These are phyloP conservation scores for Physcomitrium patens DNA, from an alignment of 225 moss, liverwort and hornwort species.

Conservation along the genomic window DNA sequence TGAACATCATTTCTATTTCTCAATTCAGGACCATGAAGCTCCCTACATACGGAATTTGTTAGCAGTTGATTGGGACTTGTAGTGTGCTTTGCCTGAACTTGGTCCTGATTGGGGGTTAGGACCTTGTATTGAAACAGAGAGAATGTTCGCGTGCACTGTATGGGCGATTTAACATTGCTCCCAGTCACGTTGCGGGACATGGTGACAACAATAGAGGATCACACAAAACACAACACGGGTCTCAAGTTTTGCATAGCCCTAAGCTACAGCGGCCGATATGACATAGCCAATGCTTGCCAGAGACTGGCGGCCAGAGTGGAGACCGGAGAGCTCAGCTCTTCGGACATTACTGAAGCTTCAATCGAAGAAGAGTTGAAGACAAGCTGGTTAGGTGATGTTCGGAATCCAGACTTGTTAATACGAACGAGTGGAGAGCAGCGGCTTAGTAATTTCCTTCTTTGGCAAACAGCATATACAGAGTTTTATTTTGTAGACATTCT, in stretches of 20 bases:
- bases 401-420: conserved; percentile 87
- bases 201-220: conserved; percentile 54
- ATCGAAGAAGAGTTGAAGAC: conserved; percentile 68
- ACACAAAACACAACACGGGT: conserved; percentile 68
- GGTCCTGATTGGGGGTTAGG: conserved; percentile 4
- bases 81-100: background rate
- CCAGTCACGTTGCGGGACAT: conserved; percentile 62
- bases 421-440: conserved; percentile 97
- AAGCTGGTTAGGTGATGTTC: conserved; percentile 78
- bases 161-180: conserved; percentile 68
- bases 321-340: conserved; percentile 64
- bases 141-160: conserved; percentile 76
- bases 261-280: conserved; percentile 92
- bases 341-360: conserved; percentile 68
- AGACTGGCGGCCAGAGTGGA: conserved; percentile 70
- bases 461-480: conserved; percentile 93
- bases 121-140: conserved; percentile 47
- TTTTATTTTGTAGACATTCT: conserved; percentile 75
- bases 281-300: conserved; percentile 80
- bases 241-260: conserved; percentile 87
- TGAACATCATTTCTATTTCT: conserved; percentile 6
- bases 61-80: background rate
- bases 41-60: background rate
- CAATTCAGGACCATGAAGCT: background rate
- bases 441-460: conserved; percentile 91